Base-by-base conservation (phyloP, 2,329 filamentous ascomycete genomes). In the Aspergillus pseudotamarii region DNA sequence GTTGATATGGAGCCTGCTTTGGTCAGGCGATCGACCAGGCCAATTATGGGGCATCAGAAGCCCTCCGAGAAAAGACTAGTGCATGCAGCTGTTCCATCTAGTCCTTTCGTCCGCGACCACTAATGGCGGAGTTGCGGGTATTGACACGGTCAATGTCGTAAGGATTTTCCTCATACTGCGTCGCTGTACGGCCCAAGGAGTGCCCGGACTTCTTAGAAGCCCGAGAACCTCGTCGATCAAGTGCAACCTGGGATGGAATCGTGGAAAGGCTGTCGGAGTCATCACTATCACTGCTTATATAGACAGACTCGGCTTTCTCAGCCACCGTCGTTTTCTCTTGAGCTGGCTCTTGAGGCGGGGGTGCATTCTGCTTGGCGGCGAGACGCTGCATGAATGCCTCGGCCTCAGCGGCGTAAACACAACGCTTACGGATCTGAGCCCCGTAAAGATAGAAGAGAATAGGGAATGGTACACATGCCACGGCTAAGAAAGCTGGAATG, bases 401-500 rank as follows among this genome's bases (percentile, higher is more conserved):
- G 0, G 77, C 76, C 53, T 79, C 71, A 21, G 71, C 75, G 26
- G 76, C 71, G 59, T 71, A 80, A 58, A 76, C 77, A 63, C 77
- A 79, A 51, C 72, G 73, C 63, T 75, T 71, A 12, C 78, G 72
- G 38, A 80, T 76, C 21, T 59, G 57, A 9, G 73, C 66, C 11
- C 78, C 78, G 61, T 79, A 79, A 58, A 73, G 74, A 65, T 79
- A 79, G 62, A 80, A 78, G 14, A 80, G 65, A 59, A 80, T 77
- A 1, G 78, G 78, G 34, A 80, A 78, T 0, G 79, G 79, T 11
- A 79, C 70, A 34, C 78, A 80, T 0, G 73, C 73, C 9, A 81
- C 65, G 0, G 80, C 78, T 32, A 83, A 64, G 63, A 83, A 82
- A 0, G 75, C 81, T 0, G 79, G 79, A 23, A 83, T 73, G 21